Base-by-base conservation (phyloP, 352 stramenopile species). In the Pythium sp. region DNA sequence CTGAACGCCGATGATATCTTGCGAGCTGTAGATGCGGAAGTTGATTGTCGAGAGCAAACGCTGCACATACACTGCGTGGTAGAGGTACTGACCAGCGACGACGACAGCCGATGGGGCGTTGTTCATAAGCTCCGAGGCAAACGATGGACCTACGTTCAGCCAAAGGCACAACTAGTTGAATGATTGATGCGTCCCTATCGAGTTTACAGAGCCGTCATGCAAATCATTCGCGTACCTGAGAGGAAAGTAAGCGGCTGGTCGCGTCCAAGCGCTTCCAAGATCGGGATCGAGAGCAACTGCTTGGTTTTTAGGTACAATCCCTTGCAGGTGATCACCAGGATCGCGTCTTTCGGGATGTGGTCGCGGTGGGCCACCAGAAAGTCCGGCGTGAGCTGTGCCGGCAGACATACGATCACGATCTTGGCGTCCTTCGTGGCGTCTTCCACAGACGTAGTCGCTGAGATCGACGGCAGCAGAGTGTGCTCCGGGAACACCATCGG, bases 121-220 rank as follows among this genome's bases (percentile, higher is more conserved):
- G 66, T 96, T 82, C 79, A 98, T 92, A 70, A 99, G 98, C 74
- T 99, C 97, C 24, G 97, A 80, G 5, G 97, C 97, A 78, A 99
- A 99, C 58, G 92, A 98, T 28, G 97, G 97, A 18, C 64, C 51
- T 57, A 32, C 6, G 34, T 38, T 11, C 6, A 38, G 9, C 34
- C 7, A 38, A 12, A 38, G 34, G 6, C 7, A 8, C 0, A 38
- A 38, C 34, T 12, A 38, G 34, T 7, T 38, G 34, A 3, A 38
- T 38, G 7, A 38, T 1, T 11, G 9, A 38, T 12, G 7, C 34
- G 34, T 11, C 9, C 34, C 0, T 12, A 38, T 38, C 6, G 34
- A 38, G 9, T 38, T 12, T 38, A 38, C 34, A 46, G 55, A 34
- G 30, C 43, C 55, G 12, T 49, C 1, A n/a, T 20, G 18, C 41